Evolutionary conservation across 2,329 filamentous ascomycete genomes (phyloP).

Genomic region (Clonostachys byssicola): DNA sequence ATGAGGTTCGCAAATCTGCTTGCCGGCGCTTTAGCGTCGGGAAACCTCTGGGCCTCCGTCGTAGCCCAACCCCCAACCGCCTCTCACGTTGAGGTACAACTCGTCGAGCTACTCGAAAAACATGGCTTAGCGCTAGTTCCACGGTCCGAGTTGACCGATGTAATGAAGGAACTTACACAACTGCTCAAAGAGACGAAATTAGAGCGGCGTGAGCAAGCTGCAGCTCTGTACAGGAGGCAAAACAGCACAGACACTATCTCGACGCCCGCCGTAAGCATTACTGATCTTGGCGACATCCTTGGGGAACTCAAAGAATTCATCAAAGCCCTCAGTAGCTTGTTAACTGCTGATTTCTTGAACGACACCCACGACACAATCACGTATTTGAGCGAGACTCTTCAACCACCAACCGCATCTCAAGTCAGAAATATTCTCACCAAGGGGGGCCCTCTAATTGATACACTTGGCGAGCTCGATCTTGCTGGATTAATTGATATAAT

Average conservation of each 20-base stretch:
- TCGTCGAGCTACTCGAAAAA: slow-evolving; percentile 32
- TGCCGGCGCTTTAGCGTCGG: too few species aligned
- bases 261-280: slow-evolving; percentile 6
- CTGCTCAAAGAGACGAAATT: slow-evolving; percentile 26
- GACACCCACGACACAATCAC: slow-evolving; percentile 33
- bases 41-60: too few species aligned
- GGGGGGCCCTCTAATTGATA: slow-evolving; percentile 18
- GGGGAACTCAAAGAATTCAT: slow-evolving; percentile 12
- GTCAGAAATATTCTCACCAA: slow-evolving; percentile 12
- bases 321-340: slow-evolving; percentile 18
- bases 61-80: slow-evolving; percentile 1
- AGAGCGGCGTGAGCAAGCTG: background rate
- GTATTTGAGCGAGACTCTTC: slow-evolving; percentile 26
- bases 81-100: slow-evolving; percentile 25
- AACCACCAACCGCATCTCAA: slow-evolving; percentile 24
- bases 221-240: background rate
- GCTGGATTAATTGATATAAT: slow-evolving; percentile 20
- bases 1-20: too few species aligned
- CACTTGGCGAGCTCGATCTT: slow-evolving; percentile 22
- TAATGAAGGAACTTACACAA: slow-evolving; percentile 32
- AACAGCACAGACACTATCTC: slow-evolving; percentile 5
- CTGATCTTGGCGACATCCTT: slow-evolving; percentile 9
- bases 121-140: slow-evolving; percentile 37
- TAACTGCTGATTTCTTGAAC: slow-evolving; percentile 30
- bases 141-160: slow-evolving; percentile 36